These are phyloP conservation scores for Cornus controversa DNA, from an alignment of 148 eudicot species.

Conservation along the genomic window DNA sequence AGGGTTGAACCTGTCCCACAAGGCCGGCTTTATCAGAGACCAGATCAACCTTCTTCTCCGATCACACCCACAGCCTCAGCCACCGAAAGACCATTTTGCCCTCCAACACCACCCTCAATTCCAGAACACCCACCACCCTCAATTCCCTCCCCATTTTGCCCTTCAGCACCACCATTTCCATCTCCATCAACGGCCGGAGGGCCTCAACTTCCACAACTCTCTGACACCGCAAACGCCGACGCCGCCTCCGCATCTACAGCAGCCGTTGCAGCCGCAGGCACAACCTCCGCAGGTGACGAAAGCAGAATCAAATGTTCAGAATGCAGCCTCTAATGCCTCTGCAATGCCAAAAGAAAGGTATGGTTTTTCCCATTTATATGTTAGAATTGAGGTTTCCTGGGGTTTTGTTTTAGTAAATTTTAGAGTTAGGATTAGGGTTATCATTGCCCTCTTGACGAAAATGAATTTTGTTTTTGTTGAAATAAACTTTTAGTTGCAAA, in stretches of 20 bases:
- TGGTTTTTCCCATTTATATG: not conserved
- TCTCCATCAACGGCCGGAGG: conserved; percentile 10
- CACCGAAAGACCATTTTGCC: conserved; percentile 36
- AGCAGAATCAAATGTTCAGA: conserved; percentile 17
- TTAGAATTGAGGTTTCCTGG: not conserved
- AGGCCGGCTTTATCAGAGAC: conserved; percentile 44
- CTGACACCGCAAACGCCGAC: conserved; percentile 3
- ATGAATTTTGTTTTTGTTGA: not conserved
- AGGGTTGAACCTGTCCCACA: conserved; percentile 53
- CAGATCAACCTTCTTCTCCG: conserved; percentile 42
- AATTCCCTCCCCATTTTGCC: conserved; percentile 36
- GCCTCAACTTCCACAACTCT: conserved; percentile 11
- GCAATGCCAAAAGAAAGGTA: conserved; percentile 29
- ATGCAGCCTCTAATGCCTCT: conserved; percentile 13
- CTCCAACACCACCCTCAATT: conserved; percentile 29
- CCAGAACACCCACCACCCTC: conserved; percentile 14
- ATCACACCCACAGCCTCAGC: conserved; percentile 18
- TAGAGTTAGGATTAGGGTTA: not conserved
- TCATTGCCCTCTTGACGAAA: no score
- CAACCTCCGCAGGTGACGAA: conserved; percentile 5
- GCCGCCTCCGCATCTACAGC: not conserved
- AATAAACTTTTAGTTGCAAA: not conserved
- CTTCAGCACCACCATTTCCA: conserved; percentile 25
- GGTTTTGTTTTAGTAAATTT: not conserved
- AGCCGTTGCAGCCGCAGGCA: not conserved